Evolutionary conservation across 257 asterid species (phyloP).

Genomic region (Petunia axillaris): DNA sequence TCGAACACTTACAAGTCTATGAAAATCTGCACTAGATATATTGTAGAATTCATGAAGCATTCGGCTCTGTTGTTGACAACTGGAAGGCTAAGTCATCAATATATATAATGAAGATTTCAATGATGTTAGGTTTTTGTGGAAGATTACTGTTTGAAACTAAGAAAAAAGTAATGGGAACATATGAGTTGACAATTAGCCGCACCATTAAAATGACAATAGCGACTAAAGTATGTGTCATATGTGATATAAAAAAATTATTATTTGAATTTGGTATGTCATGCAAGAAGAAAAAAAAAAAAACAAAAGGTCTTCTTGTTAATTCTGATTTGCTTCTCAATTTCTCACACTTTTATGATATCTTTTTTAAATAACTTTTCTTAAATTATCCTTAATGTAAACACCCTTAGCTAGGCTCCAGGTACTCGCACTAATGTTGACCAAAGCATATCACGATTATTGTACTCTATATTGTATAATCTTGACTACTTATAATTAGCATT

Average conservation of each 20-base stretch:
- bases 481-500: not conserved
- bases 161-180: conserved; percentile 21
- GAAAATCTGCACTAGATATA: not conserved
- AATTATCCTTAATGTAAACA: not conserved
- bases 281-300: not conserved
- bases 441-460: not conserved
- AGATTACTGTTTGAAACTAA: conserved; percentile 25
- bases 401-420: not conserved
- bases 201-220: conserved; percentile 4
- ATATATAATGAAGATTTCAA: conserved; percentile 11
- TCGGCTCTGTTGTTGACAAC: not conserved
- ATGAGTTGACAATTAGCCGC: conserved; percentile 25
- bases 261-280: not conserved
- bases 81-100: not conserved
- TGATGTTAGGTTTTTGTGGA: conserved; percentile 21
- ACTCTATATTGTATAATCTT: not conserved
- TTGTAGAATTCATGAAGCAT: not conserved
- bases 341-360: conserved; percentile 1
- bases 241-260: not conserved
- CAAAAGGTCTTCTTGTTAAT: conserved; percentile 6
- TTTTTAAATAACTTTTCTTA: not conserved
- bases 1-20: not conserved
- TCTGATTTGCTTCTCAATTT: conserved; percentile 17
- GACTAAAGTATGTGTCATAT: not conserved
- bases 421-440: not conserved